Evolutionary conservation across 2,329 filamentous ascomycete species (phyloP).

Genomic region (Harringtonia lauricola): DNA sequence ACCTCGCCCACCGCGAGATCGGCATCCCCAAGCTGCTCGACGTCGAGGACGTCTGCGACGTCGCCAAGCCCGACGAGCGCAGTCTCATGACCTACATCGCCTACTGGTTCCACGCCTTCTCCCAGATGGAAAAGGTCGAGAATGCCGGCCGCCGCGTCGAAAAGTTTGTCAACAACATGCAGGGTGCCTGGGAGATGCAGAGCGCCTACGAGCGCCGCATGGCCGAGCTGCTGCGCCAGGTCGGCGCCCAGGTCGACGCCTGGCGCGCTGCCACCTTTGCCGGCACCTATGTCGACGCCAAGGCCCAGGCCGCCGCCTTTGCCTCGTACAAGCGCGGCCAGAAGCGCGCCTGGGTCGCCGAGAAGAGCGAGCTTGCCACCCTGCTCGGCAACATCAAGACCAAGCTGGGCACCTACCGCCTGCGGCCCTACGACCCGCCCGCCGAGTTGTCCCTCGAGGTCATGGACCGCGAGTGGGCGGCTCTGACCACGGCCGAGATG

Average conservation of each 20-base stretch:
- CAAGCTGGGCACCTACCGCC: slow-evolving; percentile 86
- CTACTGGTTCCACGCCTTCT: slow-evolving; percentile 99
- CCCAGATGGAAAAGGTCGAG: slow-evolving; percentile 96
- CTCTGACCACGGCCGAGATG: slow-evolving; percentile 74
- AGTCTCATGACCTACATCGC: slow-evolving; percentile 99
- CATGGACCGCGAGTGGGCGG: slow-evolving; percentile 73
- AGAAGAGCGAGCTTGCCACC: slow-evolving; percentile 91
- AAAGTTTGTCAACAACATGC: slow-evolving; percentile 98
- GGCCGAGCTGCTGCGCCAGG: slow-evolving; percentile 66
- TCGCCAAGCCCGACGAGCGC: slow-evolving; percentile 88
- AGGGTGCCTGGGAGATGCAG: slow-evolving; percentile 99
- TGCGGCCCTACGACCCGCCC: slow-evolving; percentile 85
- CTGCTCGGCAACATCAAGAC: slow-evolving; percentile 97
- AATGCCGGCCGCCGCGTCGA: slow-evolving; percentile 93
- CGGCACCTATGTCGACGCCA: slow-evolving; percentile 86
- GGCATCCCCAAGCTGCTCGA: slow-evolving; percentile 92
- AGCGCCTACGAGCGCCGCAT: slow-evolving; percentile 89
- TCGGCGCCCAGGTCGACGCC: slow-evolving; percentile 58
- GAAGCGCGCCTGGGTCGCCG: slow-evolving; percentile 93
- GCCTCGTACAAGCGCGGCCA: slow-evolving; percentile 79
- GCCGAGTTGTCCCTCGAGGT: slow-evolving; percentile 70
- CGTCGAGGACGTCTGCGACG: slow-evolving; percentile 96
- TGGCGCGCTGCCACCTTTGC: slow-evolving; percentile 80
- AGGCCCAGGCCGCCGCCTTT: slow-evolving; percentile 73
- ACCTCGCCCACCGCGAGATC: slow-evolving; percentile 91